Evolutionary conservation across 345 rosid species (phyloP).

Genomic region (Dipteronia dyeriana): DNA sequence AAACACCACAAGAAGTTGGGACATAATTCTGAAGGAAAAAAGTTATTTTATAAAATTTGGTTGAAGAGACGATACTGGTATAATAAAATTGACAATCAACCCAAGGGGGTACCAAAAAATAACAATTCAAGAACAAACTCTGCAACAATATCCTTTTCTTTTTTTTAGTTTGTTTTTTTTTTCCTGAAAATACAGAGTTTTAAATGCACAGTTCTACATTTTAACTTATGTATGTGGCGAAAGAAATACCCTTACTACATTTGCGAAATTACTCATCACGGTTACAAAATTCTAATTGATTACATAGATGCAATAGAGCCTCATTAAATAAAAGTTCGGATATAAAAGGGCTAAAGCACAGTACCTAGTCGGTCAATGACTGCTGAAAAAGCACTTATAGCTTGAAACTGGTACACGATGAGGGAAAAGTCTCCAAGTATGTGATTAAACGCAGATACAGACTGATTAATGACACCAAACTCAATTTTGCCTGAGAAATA

Average conservation of each 20-base stretch:
- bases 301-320: not conserved
- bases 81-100: not conserved
- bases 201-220: not conserved
- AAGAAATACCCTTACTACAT: not conserved
- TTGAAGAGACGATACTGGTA: not conserved
- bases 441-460: slow-evolving; percentile 96
- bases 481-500: slow-evolving; percentile 95
- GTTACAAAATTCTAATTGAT: not conserved
- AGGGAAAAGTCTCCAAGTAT: slow-evolving; percentile 94
- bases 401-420: slow-evolving; percentile 91
- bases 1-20: slow-evolving; percentile 7
- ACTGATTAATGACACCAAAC: slow-evolving; percentile 98
- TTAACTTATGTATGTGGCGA: not conserved
- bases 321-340: slow-evolving; percentile 9
- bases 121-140: not conserved
- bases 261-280: not conserved
- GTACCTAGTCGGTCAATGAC: slow-evolving; percentile 95
- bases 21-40: not conserved
- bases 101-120: not conserved
- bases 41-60: not conserved
- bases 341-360: slow-evolving; percentile 21
- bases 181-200: not conserved
- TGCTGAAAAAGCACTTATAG: slow-evolving; percentile 96
- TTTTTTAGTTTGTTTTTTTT: not conserved
- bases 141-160: not conserved